Evolutionary conservation across 1,284 basidiomycete genomes (phyloP).

Genomic region (Puccinia polysora): DNA sequence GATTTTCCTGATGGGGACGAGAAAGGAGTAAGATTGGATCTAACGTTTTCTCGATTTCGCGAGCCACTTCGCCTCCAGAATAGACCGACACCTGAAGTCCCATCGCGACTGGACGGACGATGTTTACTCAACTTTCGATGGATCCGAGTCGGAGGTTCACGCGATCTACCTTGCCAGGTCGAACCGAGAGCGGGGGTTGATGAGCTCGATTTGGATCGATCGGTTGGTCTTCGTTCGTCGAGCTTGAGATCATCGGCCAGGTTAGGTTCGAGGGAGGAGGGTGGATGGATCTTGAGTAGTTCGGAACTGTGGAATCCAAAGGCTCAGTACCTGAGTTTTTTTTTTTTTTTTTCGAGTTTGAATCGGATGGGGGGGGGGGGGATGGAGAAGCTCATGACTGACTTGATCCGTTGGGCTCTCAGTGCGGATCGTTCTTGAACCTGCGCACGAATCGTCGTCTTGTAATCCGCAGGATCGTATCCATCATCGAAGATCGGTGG

Average conservation of each 20-base stretch:
- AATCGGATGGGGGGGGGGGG: not conserved
- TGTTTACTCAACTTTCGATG: slow-evolving; percentile 28
- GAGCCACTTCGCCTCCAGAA: slow-evolving; percentile 41
- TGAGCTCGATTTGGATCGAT: not conserved
- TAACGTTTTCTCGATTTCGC: slow-evolving; percentile 5
- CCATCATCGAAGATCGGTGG: slow-evolving; percentile 22
- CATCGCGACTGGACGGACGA: slow-evolving; percentile 10
- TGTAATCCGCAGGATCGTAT: slow-evolving; percentile 6
- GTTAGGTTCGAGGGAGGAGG: not conserved
- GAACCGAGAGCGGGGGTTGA: not conserved
- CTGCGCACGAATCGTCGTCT: slow-evolving; percentile 25
- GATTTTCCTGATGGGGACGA: not conserved
- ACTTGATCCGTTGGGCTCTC: slow-evolving; percentile 37
- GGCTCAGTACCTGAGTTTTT: too few relatives aligned
- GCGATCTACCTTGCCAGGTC: slow-evolving; percentile 2
- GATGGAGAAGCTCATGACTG: not conserved
- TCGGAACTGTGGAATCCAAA: slow-evolving; percentile 27
- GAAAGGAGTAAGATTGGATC: not conserved
- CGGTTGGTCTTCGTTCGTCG: slow-evolving; percentile 5
- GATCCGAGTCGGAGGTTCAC: not conserved
- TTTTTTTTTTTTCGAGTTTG: too few relatives aligned
- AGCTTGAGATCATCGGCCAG: not conserved
- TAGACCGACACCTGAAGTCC: not conserved
- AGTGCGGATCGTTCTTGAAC: slow-evolving; percentile 37
- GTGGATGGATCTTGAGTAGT: slow-evolving; percentile 17